phyloP scores from a whole-genome alignment of 495 filamentous ascomycete species.

The Tirmania nivea region DNA sequence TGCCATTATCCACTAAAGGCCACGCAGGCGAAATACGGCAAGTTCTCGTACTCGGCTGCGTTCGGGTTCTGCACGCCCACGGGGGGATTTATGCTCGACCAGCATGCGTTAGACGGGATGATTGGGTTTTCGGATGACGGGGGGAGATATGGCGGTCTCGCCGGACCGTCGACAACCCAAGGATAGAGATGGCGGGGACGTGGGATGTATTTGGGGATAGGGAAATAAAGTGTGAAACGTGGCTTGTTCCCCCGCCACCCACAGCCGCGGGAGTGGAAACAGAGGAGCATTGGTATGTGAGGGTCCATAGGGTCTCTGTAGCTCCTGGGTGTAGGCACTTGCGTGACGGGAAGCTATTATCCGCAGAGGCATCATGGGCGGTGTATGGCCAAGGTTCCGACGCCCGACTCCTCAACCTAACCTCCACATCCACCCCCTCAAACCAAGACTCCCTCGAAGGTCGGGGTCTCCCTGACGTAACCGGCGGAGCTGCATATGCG shows the following conservation, averaged over 20 bases:
- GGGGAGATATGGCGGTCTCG: constrained; percentile 59
- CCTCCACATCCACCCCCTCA: not conserved
- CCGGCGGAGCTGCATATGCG: constrained; percentile 33
- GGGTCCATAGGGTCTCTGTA: constrained; percentile 35
- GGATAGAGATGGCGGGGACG: constrained; percentile 37
- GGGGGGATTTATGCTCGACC: constrained; percentile 51
- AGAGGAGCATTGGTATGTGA: constrained; percentile 45
- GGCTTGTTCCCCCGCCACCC: constrained; percentile 33
- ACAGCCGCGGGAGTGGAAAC: constrained; percentile 6
- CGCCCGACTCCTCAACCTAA: constrained; percentile 30
- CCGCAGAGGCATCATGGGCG: constrained; percentile 48
- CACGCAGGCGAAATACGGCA: constrained; percentile 62
- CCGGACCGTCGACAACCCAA: constrained; percentile 34
- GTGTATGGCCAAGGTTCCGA: constrained; percentile 38
- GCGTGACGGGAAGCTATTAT: not conserved
- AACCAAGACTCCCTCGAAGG: constrained; percentile 23
- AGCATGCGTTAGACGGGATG: constrained; percentile 51
- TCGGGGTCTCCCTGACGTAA: constrained; percentile 36
- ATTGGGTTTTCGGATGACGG: constrained; percentile 57
- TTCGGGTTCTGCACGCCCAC: constrained; percentile 61
- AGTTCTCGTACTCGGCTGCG: constrained; percentile 51
- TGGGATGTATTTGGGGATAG: constrained; percentile 46
- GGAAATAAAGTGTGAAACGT: constrained; percentile 36
- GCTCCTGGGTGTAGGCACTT: constrained; percentile 28
- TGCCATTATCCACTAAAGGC: constrained; percentile 62